Conservation (phyloP, 768 basidiomycete genomes). For the Lentinula detonsa region DNA sequence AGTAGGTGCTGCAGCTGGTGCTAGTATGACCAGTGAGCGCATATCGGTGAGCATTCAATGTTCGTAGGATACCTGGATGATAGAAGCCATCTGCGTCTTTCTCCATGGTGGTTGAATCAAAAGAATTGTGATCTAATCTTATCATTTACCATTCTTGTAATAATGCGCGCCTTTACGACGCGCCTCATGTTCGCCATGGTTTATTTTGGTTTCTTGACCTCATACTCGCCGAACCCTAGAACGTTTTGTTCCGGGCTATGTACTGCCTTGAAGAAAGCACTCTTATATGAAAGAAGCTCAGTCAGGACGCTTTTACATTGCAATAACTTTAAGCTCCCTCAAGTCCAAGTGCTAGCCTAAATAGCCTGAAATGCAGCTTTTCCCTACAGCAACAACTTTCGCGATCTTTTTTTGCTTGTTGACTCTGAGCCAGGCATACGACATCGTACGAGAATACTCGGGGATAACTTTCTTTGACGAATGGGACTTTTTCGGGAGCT, state of each 20-base stretch:
- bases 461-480: conserved; percentile 38
- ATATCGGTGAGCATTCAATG: background rate
- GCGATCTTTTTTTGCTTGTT: background rate
- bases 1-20: background rate
- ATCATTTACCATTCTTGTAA: background rate
- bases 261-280: background rate
- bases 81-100: conserved; percentile 83
- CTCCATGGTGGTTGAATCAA: conserved; percentile 34
- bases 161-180: background rate
- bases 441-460: conserved; percentile 29
- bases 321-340: background rate
- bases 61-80: conserved; percentile 40
- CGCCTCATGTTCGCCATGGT: background rate
- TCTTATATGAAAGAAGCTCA: conserved; percentile 1
- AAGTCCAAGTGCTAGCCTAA: background rate
- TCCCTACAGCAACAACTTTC: background rate
- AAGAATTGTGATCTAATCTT: conserved; percentile 1
- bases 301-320: background rate
- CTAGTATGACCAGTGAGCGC: background rate
- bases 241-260: background rate
- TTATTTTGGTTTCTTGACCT: background rate
- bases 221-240: background rate
- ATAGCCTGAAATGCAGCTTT: background rate
- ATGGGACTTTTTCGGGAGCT: conserved; percentile 35
- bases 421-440: conserved; percentile 15